Conservation (phyloP, 2,329 filamentous ascomycete species). For the Aspergillus ibericus region DNA sequence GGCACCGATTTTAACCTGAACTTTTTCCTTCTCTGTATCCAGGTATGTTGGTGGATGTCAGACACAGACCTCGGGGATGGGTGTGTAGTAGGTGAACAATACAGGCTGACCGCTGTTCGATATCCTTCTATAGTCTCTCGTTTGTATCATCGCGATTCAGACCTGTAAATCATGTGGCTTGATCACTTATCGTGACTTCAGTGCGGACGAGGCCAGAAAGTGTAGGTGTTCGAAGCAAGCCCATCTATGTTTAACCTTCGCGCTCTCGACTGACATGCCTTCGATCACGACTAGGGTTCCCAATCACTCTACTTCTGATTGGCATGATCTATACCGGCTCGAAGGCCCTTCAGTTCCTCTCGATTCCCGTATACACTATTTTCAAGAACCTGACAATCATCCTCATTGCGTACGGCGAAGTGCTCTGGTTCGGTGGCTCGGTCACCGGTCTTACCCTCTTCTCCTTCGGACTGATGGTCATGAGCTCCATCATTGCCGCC, state of each 20-base stretch:
- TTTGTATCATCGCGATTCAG: conserved; percentile 83
- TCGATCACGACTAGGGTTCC: conserved; percentile 68
- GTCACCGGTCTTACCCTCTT: conserved; percentile 85
- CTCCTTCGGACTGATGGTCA: conserved; percentile 94
- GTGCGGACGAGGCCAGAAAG: conserved; percentile 83
- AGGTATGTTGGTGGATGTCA: conserved; percentile 61
- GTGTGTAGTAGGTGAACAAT: not conserved
- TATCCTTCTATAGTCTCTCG: conserved; percentile 64
- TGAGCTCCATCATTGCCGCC: conserved; percentile 90
- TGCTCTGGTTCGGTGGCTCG: conserved; percentile 94
- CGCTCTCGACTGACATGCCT: conserved; percentile 4
- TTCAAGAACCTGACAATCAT: conserved; percentile 99
- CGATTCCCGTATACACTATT: conserved; percentile 97
- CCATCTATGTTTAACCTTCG: conserved; percentile 3
- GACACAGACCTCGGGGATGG: not conserved
- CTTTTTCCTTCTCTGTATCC: conserved; percentile 88
- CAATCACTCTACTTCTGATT: conserved; percentile 90
- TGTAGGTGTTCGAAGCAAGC: conserved; percentile 59
- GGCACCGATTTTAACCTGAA: conserved; percentile 91
- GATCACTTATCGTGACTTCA: conserved; percentile 83
- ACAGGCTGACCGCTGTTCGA: conserved; percentile 2
- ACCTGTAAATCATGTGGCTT: conserved; percentile 76
- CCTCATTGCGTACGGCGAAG: conserved; percentile 96
- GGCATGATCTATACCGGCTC: conserved; percentile 99
- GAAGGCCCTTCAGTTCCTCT: conserved; percentile 93